A percentile compares a stretch with the other conserved stretches of the same genome.
These are phyloP conservation scores for Hypseocharis bilobata DNA, from an alignment of 441 rosid genomes.

Conservation along the genomic window DNA sequence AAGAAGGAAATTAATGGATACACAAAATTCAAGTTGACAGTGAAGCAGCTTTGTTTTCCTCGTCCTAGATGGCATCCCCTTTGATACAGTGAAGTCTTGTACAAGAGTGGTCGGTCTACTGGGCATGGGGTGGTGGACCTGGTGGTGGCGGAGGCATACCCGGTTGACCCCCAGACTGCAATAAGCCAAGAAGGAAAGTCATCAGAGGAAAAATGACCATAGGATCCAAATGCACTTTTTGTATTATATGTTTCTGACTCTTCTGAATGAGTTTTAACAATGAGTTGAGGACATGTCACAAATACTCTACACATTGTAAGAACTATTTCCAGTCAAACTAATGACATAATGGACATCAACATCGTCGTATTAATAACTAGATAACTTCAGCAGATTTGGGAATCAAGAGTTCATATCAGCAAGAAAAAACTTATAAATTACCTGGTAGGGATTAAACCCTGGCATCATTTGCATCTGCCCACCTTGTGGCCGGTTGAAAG, in stretches of 20 bases:
- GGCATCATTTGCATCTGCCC: constrained; percentile 80
- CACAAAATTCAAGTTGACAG: too few relatives aligned
- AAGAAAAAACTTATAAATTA: constrained; percentile 12
- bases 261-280: neutral
- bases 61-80: too few relatives aligned
- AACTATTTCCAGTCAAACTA: too few relatives aligned
- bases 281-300: neutral
- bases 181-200: constrained; percentile 5
- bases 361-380: too few relatives aligned
- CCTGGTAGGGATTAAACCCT: constrained; percentile 81
- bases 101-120: constrained; percentile 13
- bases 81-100: neutral
- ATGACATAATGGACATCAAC: too few relatives aligned
- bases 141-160: constrained; percentile 49
- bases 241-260: neutral
- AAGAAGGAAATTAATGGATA: too few relatives aligned
- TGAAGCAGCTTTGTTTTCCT: too few relatives aligned
- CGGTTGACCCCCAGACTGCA: constrained; percentile 56
- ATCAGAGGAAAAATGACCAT: neutral
- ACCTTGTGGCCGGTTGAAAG: constrained; percentile 65
- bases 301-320: neutral
- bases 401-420: neutral
- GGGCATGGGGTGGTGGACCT: constrained; percentile 58
- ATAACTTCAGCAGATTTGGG: neutral
- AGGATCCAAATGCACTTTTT: neutral